Conservation (phyloP, 306 rosid genomes). For the Elaeagnus macrophylla region DNA sequence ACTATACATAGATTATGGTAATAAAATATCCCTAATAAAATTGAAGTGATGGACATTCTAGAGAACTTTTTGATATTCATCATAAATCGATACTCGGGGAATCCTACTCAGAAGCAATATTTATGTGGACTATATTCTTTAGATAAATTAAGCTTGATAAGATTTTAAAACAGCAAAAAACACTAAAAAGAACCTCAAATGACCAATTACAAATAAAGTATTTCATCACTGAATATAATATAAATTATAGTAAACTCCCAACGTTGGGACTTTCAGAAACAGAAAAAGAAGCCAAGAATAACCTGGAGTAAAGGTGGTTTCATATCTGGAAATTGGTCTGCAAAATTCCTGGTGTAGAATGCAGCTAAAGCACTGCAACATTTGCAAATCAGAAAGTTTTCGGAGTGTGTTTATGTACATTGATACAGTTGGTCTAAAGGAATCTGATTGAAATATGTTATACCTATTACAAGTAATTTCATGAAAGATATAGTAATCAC, state of each 20-base stretch:
- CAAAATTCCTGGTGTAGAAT: slow-evolving; percentile 80
- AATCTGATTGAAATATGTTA: neutral
- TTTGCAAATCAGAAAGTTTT: slow-evolving; percentile 7
- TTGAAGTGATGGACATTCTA: neutral
- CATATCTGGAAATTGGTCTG: slow-evolving; percentile 66
- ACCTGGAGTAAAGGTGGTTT: slow-evolving; percentile 94
- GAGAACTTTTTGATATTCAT: neutral
- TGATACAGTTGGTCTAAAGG: neutral
- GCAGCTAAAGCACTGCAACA: slow-evolving; percentile 90
- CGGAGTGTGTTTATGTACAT: neutral
- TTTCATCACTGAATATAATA: no score
- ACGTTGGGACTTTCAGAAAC: slow-evolving; percentile 7
- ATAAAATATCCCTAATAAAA: neutral
- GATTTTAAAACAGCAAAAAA: no score
- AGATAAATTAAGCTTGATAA: no score
- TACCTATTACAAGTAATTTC: neutral
- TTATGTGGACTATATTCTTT: no score
- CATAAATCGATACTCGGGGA: no score
- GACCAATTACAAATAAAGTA: no score
- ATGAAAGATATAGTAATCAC: slow-evolving; percentile 25
- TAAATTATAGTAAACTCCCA: neutral
- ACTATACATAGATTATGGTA: no score
- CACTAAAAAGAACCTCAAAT: no score
- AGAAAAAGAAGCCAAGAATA: slow-evolving; percentile 23
- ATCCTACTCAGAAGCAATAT: no score